A percentile compares a stretch with the other conserved stretches of the same genome.
These are phyloP conservation scores for Claviceps citrina DNA, from an alignment of 2,329 filamentous ascomycete species.

Conservation along the genomic window DNA sequence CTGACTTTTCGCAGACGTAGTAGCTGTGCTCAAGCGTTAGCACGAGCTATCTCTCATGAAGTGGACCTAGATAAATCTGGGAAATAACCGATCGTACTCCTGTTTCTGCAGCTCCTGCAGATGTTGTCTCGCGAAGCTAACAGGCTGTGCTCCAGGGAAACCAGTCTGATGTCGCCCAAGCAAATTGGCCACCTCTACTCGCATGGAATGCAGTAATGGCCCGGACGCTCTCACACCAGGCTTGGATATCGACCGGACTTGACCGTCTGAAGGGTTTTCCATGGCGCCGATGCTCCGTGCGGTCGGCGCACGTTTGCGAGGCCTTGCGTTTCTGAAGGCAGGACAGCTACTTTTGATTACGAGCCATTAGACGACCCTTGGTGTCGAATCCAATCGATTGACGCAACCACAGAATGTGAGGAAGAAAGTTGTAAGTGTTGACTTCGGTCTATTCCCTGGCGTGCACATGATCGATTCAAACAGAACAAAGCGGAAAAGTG, in stretches of 20 bases:
- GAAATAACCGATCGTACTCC: slow-evolving; percentile 39
- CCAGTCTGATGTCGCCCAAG: slow-evolving; percentile 51
- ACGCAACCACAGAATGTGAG: not conserved
- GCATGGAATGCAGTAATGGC: slow-evolving; percentile 46
- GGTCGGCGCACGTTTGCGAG: not conserved
- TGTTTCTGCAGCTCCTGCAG: slow-evolving; percentile 63
- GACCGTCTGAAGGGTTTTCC: slow-evolving; percentile 17
- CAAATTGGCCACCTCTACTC: slow-evolving; percentile 57
- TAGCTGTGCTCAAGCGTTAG: slow-evolving; percentile 41
- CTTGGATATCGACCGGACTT: slow-evolving; percentile 37
- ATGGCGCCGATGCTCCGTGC: slow-evolving; percentile 10
- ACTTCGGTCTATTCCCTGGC: not conserved
- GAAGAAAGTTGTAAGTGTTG: not conserved
- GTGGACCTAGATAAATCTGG: slow-evolving; percentile 3
- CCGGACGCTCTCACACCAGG: slow-evolving; percentile 51
- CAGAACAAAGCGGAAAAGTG: not conserved
- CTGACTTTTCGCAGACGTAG: slow-evolving; percentile 96
- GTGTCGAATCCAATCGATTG: not conserved
- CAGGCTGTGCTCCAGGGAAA: slow-evolving; percentile 88
- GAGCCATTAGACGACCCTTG: not conserved
- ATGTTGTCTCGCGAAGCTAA: slow-evolving; percentile 75
- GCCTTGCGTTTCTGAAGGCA: not conserved
- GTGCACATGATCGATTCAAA: not conserved
- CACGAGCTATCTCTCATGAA: not conserved
- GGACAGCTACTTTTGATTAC: not conserved